Base-by-base conservation (phyloP, 2,329 filamentous ascomycete genomes). In the Cercospora canescens region DNA sequence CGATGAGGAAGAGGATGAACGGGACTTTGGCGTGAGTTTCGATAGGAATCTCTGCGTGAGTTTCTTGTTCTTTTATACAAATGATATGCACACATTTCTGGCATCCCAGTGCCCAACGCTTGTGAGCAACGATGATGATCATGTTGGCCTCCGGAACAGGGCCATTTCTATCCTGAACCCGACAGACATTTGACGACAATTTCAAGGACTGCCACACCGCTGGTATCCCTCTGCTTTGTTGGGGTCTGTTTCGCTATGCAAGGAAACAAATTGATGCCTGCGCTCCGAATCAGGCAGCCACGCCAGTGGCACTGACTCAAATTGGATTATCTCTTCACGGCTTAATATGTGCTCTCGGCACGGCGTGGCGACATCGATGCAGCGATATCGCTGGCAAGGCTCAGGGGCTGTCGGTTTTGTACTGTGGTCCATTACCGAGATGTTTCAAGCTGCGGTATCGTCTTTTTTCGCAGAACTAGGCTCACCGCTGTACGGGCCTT, bases 401-500 rank as follows among this genome's bases (percentile, higher is more conserved):
- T 34, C 26, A 28, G 18, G 34, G 52, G 52, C 52, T 56, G 52
- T 34, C 4, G 28, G 32, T 18, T 18, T n/a, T 56, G 52, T 56
- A 21, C 52, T 56, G 52, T 56, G 52, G 28, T 35, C 52, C 52
- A 56, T 56, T 30, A 34, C 28, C 28, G 12, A 21, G 6, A 18
- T 8, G n/a, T 34, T 26, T 70, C 24, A 83, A 77, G 1, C 83
- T 48, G 64, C 62, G 21, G 55, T 59, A 37, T 70, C 69, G 41
- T 69, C 67, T 79, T 67, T 82, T 64, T 70, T 68, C 30, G 74
- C 70, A 32, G 76, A 68, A 63, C 76, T 78, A 5, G 79, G 76
- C 55, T 81, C 77, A 11, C 79, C 78, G 12, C 75, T 76, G 65
- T 81, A 82, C 5, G 81, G 81, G 1, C 81, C 81, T 12, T 76